Conservation (phyloP, 495 filamentous ascomycete genomes). For the Penicillium argentinense region DNA sequence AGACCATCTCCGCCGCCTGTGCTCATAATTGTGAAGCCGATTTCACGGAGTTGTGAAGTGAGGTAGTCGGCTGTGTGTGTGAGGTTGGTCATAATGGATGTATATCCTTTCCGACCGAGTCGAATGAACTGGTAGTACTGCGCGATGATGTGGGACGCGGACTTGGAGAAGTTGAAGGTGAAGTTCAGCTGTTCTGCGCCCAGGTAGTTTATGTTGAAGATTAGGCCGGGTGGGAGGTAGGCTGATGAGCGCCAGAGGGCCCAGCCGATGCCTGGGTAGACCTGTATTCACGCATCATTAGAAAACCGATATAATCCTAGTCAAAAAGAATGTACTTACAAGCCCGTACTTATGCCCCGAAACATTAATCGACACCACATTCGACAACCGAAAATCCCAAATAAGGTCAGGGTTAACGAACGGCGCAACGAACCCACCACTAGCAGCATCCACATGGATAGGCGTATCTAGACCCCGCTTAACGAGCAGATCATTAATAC, state of each 20-base stretch:
- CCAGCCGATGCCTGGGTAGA: constrained; percentile 91
- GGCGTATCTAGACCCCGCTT: constrained; percentile 66
- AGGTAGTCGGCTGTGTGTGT: constrained; percentile 81
- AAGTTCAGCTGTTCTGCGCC: constrained; percentile 88
- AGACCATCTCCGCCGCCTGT: constrained; percentile 69
- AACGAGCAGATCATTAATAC: constrained; percentile 74
- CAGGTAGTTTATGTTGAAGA: constrained; percentile 97
- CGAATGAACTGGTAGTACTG: constrained; percentile 95
- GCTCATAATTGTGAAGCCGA: constrained; percentile 83
- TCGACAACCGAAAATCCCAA: constrained; percentile 83
- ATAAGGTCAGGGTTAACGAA: constrained; percentile 74
- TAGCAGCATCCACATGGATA: constrained; percentile 89
- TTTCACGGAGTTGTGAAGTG: constrained; percentile 57
- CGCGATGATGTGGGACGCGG: constrained; percentile 84
- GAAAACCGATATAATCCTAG: too few species aligned
- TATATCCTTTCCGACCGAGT: constrained; percentile 83
- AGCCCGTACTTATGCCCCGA: constrained; percentile 83
- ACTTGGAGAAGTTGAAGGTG: constrained; percentile 90
- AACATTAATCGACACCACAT: constrained; percentile 89
- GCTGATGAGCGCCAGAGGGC: constrained; percentile 79
- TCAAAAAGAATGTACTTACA: too few species aligned
- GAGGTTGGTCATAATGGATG: constrained; percentile 79
- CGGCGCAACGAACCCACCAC: constrained; percentile 86
- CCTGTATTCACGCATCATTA: constrained; percentile 1
- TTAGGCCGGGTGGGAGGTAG: constrained; percentile 79